These are phyloP conservation scores for Xerocomus amazonicus DNA, from an alignment of 1,284 basidiomycete genomes.

Conservation along the genomic window DNA sequence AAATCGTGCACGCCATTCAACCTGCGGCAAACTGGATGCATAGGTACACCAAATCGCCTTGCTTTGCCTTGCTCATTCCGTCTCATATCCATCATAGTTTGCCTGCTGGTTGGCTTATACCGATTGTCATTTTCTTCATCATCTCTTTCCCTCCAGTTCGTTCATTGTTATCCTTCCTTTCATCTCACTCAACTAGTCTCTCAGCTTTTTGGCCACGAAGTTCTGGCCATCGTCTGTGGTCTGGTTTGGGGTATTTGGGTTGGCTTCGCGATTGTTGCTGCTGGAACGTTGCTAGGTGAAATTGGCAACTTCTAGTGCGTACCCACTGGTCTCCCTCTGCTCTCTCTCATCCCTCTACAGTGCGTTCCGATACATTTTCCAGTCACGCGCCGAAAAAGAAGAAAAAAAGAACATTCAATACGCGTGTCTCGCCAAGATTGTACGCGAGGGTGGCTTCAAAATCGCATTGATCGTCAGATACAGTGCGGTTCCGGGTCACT, in stretches of 20 bases:
- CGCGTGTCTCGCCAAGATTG: conserved; percentile 58
- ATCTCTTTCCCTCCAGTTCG: conserved; percentile 74
- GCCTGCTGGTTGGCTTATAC: conserved; percentile 72
- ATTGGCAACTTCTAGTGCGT: conserved; percentile 51
- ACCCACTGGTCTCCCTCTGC: not conserved
- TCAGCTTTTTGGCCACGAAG: conserved; percentile 42
- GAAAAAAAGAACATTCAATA: conserved; percentile 59
- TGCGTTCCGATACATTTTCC: conserved; percentile 46
- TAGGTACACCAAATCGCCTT: conserved; percentile 37
- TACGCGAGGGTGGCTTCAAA: conserved; percentile 66
- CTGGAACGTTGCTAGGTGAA: conserved; percentile 48
- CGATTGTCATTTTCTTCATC: conserved; percentile 75
- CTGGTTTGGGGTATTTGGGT: conserved; percentile 49
- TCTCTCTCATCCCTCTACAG: conserved; percentile 21
- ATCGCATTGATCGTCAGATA: conserved; percentile 57
- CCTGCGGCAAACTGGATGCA: conserved; percentile 65
- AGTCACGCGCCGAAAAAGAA: conserved; percentile 48
- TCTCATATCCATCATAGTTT: conserved; percentile 30
- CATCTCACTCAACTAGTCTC: conserved; percentile 3
- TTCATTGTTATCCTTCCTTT: not conserved
- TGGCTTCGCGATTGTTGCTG: conserved; percentile 49
- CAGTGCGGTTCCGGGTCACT: conserved; percentile 62
- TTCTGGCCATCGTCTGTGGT: conserved; percentile 51
- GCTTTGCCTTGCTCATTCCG: not conserved
- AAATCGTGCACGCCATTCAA: conserved; percentile 65